Base-by-base conservation (phyloP, 768 basidiomycete genomes). In the Gelatoporia subvermispora region DNA sequence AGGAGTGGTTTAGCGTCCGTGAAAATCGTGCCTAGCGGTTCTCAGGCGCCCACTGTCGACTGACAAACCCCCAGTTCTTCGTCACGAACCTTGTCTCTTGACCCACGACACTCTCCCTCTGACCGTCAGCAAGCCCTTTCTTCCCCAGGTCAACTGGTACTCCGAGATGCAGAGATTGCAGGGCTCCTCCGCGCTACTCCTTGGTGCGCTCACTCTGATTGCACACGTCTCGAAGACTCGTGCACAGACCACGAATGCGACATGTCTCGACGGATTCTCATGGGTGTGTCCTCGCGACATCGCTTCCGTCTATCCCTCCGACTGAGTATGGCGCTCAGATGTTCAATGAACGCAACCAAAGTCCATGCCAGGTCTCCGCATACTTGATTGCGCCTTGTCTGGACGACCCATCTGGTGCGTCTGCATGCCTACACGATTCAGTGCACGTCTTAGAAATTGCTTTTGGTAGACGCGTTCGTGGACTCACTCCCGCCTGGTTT, bases 351-450 rank as follows among this genome's bases (percentile, higher is more conserved):
- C 36, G 49, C 21, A 40, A 35, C 16, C 53, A 54, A 28, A 54
- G 35, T 34, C 53, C 53, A 11, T 54, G 53, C 31, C 28, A 50
- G 41, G 43, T 50, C 18, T 34, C 53, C n/a, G 53, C 53, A 8
- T 54, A 54, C 49, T 45, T 54, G 8, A 50, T 47, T 41, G 40
- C 49, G n/a, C 49, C 53, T 17, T 54, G 53, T 51, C 40, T 54
- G n/a, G 23, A 34, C 13, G 48, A 54, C 40, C 48, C 53, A 3
- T 28, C 41, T 15, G 43, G 53, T 51, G 34, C 3, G 45, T 25
- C 11, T 22, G 3, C 10, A 18, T 16, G 10, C 9, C n/a, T 8
- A 7, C 5, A 31, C n/a, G 10, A 15, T n/a, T 43, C 8, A 35
- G 9, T 18, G n/a, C 35, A 34, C 8, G 22, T 38, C 45, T n/a